Conservation (phyloP, 2,329 filamentous ascomycete genomes). For the Mycocentrospora acerina region DNA sequence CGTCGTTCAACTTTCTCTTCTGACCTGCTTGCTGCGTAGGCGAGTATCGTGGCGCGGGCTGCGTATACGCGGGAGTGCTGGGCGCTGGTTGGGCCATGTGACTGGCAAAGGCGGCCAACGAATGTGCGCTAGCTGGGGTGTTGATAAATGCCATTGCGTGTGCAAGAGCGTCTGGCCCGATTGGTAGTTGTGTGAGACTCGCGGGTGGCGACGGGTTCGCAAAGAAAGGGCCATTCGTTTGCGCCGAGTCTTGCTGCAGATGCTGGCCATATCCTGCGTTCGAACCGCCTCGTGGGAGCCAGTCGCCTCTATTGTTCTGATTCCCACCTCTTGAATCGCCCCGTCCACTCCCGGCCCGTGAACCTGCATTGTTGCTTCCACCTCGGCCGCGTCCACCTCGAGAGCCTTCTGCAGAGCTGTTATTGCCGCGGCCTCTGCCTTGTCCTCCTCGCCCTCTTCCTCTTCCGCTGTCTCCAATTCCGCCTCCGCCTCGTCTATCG, state of each 20-base stretch:
- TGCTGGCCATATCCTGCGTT: conserved; percentile 7
- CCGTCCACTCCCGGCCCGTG: conserved; percentile 21
- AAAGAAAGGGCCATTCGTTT: conserved; percentile 16
- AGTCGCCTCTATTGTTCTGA: conserved; percentile 11
- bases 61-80: conserved; percentile 2
- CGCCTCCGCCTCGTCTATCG: conserved; percentile 22
- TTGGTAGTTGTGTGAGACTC: conserved; percentile 11
- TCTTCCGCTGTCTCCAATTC: conserved; percentile 34
- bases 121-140: conserved; percentile 30
- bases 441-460: conserved; percentile 27
- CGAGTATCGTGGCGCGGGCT: conserved; percentile 12
- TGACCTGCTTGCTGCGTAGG: conserved; percentile 24
- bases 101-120: conserved; percentile 28
- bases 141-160: conserved; percentile 35
- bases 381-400: conserved; percentile 21
- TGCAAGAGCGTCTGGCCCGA: conserved; percentile 25
- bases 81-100: conserved; percentile 16
- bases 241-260: conserved; percentile 2
- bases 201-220: conserved; percentile 7
- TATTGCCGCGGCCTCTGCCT: conserved; percentile 22
- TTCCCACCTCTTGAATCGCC: conserved; percentile 15
- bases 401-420: conserved; percentile 19
- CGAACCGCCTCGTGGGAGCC: conserved; percentile 19
- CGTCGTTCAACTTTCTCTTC: conserved; percentile 32
- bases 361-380: conserved; percentile 15